Evolutionary conservation across 768 basidiomycete species (phyloP).

Genomic region (Cystofilobasidium bisporidii): DNA sequence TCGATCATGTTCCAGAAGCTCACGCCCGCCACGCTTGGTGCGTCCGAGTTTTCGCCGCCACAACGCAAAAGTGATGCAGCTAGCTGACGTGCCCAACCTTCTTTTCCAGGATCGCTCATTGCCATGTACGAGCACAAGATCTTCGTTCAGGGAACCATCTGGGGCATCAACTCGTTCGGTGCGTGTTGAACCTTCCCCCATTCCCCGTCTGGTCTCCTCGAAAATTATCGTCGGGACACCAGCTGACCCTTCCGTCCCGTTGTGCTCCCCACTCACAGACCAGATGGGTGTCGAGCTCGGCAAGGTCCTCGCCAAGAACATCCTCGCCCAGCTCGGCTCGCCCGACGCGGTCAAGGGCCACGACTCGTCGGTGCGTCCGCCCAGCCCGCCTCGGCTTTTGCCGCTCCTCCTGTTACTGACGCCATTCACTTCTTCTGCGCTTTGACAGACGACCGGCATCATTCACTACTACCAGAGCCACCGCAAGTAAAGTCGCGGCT

Average conservation of each 20-base stretch:
- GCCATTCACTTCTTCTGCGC: background rate
- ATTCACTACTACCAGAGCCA: constrained; percentile 94
- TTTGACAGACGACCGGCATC: constrained; percentile 72
- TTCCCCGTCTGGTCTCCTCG: no score
- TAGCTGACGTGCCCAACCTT: background rate
- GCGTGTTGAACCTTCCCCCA: no score
- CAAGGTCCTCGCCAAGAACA: constrained; percentile 82
- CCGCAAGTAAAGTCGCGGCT: constrained; percentile 42
- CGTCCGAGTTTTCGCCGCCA: constrained; percentile 30
- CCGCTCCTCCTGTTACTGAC: background rate
- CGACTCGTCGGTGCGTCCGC: constrained; percentile 59
- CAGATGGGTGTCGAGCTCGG: constrained; percentile 67
- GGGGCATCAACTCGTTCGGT: constrained; percentile 99
- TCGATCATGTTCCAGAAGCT: constrained; percentile 88
- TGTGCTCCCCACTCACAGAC: constrained; percentile 46
- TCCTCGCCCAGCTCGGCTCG: constrained; percentile 69
- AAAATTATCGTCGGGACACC: no score
- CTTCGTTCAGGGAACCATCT: constrained; percentile 90
- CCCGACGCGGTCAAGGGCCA: constrained; percentile 62
- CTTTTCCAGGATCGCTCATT: constrained; percentile 56
- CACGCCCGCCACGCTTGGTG: constrained; percentile 78
- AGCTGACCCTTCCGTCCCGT: no score
- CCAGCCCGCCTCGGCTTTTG: background rate
- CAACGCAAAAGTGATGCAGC: no score
- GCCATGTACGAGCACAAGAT: constrained; percentile 98